Evolutionary conservation across 1,284 basidiomycete species (phyloP).

Genomic region (Leccinum fuscescens): DNA sequence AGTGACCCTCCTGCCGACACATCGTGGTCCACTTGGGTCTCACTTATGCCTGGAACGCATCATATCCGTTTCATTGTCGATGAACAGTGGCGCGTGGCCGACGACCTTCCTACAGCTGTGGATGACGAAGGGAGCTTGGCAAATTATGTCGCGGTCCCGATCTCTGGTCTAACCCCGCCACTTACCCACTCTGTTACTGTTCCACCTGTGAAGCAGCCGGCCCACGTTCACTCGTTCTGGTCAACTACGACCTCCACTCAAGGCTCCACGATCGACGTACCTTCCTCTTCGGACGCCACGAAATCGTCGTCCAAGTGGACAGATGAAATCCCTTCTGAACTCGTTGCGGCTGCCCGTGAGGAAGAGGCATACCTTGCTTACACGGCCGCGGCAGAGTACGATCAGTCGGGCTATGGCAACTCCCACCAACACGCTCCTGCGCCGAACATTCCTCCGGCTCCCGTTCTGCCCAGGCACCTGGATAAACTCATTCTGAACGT

Average conservation of each 20-base stretch:
- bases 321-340: conserved; percentile 66
- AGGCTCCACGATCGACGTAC: conserved; percentile 24
- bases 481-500: conserved; percentile 92
- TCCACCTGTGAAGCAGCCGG: conserved; percentile 42
- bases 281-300: conserved; percentile 25
- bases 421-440: conserved; percentile 44
- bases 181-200: conserved; percentile 14
- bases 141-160: conserved; percentile 78
- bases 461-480: conserved; percentile 84
- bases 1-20: conserved; percentile 36
- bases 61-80: conserved; percentile 97
- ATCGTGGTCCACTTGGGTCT: conserved; percentile 47
- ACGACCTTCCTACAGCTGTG: conserved; percentile 86
- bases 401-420: conserved; percentile 26
- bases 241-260: conserved; percentile 39
- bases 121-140: conserved; percentile 95
- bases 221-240: conserved; percentile 35
- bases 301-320: conserved; percentile 62
- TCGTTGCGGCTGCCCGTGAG: conserved; percentile 77
- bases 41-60: conserved; percentile 87
- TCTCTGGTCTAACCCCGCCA: conserved; percentile 37
- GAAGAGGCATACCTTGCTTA: conserved; percentile 74
- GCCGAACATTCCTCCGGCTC: conserved; percentile 81
- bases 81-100: conserved; percentile 77
- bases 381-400: conserved; percentile 35